A percentile compares a stretch with the other conserved stretches of the same genome.
phyloP scores from a whole-genome alignment of 805 yeast genomes.

The Ogataea nitratoaversa region DNA sequence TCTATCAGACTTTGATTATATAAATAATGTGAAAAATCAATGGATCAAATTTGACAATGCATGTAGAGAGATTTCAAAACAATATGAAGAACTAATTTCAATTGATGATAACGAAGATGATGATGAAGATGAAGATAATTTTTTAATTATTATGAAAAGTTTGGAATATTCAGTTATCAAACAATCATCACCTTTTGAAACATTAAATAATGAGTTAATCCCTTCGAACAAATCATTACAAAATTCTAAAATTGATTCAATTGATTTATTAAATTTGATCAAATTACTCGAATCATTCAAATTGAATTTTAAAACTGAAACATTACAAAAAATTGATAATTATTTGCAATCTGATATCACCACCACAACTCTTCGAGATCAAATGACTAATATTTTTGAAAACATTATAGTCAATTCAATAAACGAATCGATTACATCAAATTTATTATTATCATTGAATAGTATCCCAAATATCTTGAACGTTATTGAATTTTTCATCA shows the following conservation, averaged over 20 bases:
- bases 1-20: slow-evolving; percentile 31
- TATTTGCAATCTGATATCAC: slow-evolving; percentile 32
- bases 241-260: slow-evolving; percentile 5
- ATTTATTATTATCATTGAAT: slow-evolving; percentile 37
- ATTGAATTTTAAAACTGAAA: slow-evolving; percentile 34
- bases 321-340: slow-evolving; percentile 29
- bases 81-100: slow-evolving; percentile 56
- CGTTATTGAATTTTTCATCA: slow-evolving; percentile 34
- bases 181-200: slow-evolving; percentile 31
- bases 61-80: slow-evolving; percentile 65
- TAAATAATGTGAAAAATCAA: slow-evolving; percentile 40
- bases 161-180: slow-evolving; percentile 33
- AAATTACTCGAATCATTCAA: slow-evolving; percentile 34
- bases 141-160: slow-evolving; percentile 33
- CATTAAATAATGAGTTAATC: slow-evolving; percentile 26
- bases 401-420: slow-evolving; percentile 37
- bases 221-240: slow-evolving; percentile 4
- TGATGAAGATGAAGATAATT: slow-evolving; percentile 24
- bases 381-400: slow-evolving; percentile 39
- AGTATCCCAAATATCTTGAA: slow-evolving; percentile 34
- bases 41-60: slow-evolving; percentile 70
- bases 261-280: slow-evolving; percentile 20
- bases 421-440: slow-evolving; percentile 34
- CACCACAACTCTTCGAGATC: slow-evolving; percentile 22
- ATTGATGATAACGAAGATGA: slow-evolving; percentile 36